Conservation (phyloP, 768 basidiomycete genomes). For the Mycena chlorophos region DNA sequence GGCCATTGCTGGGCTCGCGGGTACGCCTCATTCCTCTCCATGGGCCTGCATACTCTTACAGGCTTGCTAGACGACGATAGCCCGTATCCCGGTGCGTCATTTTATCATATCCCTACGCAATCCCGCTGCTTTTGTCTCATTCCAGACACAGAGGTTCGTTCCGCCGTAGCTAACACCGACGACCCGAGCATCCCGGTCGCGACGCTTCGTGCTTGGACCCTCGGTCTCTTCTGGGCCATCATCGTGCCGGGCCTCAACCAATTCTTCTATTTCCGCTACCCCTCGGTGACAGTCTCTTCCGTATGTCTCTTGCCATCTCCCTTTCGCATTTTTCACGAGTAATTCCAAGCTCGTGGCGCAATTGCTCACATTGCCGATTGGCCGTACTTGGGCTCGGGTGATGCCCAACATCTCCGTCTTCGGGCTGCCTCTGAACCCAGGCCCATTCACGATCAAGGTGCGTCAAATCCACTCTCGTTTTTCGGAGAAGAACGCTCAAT, state of each 20-base stretch:
- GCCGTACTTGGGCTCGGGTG: slow-evolving; percentile 63
- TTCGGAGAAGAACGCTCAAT: not conserved
- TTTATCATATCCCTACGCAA: too few species aligned
- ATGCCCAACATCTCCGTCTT: slow-evolving; percentile 55
- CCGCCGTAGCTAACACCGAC: slow-evolving; percentile 63
- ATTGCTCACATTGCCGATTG: slow-evolving; percentile 67
- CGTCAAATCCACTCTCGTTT: slow-evolving; percentile 36
- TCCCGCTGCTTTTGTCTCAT: too few species aligned
- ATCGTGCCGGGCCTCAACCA: slow-evolving; percentile 75
- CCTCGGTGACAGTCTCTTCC: slow-evolving; percentile 21
- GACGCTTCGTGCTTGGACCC: slow-evolving; percentile 59
- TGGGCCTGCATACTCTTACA: too few species aligned
- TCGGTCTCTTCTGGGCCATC: slow-evolving; percentile 57
- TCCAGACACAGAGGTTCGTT: slow-evolving; percentile 60
- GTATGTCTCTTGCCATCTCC: not conserved
- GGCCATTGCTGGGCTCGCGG: slow-evolving; percentile 42
- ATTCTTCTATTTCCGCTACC: slow-evolving; percentile 75
- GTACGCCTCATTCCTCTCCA: too few species aligned
- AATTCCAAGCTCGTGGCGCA: slow-evolving; percentile 59
- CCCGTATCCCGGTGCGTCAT: slow-evolving; percentile 55
- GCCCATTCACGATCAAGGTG: slow-evolving; percentile 74
- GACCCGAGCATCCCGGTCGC: slow-evolving; percentile 63
- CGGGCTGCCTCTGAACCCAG: slow-evolving; percentile 67
- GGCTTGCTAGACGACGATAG: slow-evolving; percentile 52
- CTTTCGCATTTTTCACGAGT: slow-evolving; percentile 21